Evolutionary conservation across 2,329 filamentous ascomycete genomes (phyloP), one percentile per base, ranked within the genome.

Genomic region (Trichoderma sp.): DNA sequence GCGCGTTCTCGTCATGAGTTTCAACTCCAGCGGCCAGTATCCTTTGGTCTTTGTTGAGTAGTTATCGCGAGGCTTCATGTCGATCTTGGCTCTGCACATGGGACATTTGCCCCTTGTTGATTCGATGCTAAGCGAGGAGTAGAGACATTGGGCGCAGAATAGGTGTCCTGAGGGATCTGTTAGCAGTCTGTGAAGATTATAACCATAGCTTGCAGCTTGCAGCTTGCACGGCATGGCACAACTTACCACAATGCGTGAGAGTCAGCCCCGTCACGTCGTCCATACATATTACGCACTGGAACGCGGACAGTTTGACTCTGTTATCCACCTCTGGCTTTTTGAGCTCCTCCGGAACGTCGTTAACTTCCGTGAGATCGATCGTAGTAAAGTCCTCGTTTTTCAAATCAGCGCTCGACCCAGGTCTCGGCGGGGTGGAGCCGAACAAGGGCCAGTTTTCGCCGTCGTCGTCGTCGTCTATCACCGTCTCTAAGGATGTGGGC

Each of bases 231-330:
- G 32, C 15, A 8, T 1, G 15, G 15, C 36, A 8, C 47, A 61
- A 82, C 88, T 74, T 87, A 91, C 90, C 90, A 79, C 90, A 92
- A 78, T 91, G 88, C 3, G 90, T 92, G 59, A 91, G 86, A 1
- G 88, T 90, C 73, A 92, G 76, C 32, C 84, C 82, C 2, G 84
- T 86, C 30, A 84, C 86, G 73, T 88, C 84, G 73, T 91, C 90
- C 88, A 91, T 89, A 79, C 90, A 92, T 71, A 92, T 91, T 57
- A 89, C 88, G 73, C 90, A 92, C 79, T 91, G 88, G 62, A 91
- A 89, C 4, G 83, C 82, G 58, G 84, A 82, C 17, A 92, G 79
- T 77, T 87, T 88, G 76, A 84, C 78, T 65, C 80, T 83, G 12
- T 85, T 87, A 65, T 87, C 85, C 64, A 83, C 81, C 68, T 84